A percentile compares a stretch with the other conserved stretches of the same genome.
Evolutionary conservation across 352 stramenopile genomes (phyloP).

Genomic region (Globisporangium spiculum): DNA sequence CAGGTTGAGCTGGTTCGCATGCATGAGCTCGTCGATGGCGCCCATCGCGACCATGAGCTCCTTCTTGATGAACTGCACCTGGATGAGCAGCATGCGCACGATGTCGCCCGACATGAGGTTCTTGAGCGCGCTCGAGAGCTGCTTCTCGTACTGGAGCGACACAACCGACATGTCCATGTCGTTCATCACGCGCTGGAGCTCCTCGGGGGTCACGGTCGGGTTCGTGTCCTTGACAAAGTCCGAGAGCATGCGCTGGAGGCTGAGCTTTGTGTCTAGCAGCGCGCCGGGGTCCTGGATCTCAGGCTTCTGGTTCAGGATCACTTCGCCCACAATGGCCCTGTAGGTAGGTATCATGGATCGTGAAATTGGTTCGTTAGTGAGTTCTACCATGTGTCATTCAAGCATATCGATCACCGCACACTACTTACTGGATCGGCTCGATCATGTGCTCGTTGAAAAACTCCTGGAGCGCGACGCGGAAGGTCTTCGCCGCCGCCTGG

Average conservation of each 20-base stretch:
- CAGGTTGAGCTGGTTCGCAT: constrained; percentile 85
- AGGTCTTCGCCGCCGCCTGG: constrained; percentile 36
- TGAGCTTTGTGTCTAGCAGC: constrained; percentile 74
- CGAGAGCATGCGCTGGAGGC: constrained; percentile 76
- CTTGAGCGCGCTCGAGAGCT: constrained; percentile 53
- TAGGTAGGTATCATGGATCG: neutral
- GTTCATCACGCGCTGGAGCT: constrained; percentile 52
- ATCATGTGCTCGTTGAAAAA: constrained; percentile 82
- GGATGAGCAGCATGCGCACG: constrained; percentile 85
- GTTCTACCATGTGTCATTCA: neutral
- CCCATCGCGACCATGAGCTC: constrained; percentile 87
- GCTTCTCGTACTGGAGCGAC: constrained; percentile 70
- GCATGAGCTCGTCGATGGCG: constrained; percentile 85
- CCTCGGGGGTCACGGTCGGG: constrained; percentile 32
- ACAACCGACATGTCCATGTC: constrained; percentile 79
- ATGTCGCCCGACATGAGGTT: constrained; percentile 86
- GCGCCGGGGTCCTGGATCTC: constrained; percentile 81
- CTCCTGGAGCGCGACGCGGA: constrained; percentile 45
- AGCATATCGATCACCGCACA: neutral
- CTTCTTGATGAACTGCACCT: constrained; percentile 90
- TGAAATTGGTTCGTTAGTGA: neutral
- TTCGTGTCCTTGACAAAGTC: constrained; percentile 81
- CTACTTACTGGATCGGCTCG: constrained; percentile 43
- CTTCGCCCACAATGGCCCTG: constrained; percentile 71
- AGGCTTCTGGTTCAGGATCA: constrained; percentile 82